Evolutionary conservation across 345 rosid genomes (phyloP).

Genomic region (Sonneratia caseolaris): DNA sequence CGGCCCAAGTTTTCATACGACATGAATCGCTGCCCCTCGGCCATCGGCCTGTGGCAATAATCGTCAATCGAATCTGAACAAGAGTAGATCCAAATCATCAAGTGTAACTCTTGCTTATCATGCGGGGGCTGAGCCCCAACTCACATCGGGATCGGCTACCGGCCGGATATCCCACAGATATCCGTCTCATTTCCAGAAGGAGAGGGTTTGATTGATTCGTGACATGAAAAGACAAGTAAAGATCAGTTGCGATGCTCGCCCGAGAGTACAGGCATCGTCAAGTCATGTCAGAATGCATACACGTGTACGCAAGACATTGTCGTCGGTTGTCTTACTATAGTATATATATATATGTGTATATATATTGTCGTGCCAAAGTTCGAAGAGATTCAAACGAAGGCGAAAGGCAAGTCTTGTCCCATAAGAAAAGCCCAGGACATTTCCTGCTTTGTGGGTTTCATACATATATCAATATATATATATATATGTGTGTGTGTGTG

Average conservation of each 20-base stretch:
- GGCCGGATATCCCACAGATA: too few species aligned
- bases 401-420: background rate
- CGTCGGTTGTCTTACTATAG: too few species aligned
- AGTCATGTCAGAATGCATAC: background rate
- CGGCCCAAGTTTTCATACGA: too few species aligned
- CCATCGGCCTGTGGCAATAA: too few species aligned
- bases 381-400: background rate
- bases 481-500: background rate
- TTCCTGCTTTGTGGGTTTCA: background rate
- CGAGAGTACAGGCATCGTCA: too few species aligned
- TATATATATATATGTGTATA: background rate
- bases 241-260: too few species aligned
- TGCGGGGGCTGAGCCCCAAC: too few species aligned
- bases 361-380: background rate
- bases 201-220: background rate
- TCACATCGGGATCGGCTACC: too few species aligned
- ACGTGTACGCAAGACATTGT: background rate
- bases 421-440: background rate
- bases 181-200: background rate
- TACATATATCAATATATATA: background rate
- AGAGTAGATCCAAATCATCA: too few species aligned
- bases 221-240: background rate
- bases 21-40: too few species aligned
- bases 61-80: background rate
- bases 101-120: too few species aligned